Evolutionary conservation across 371 early-diverging fungal genomes (phyloP).

Genomic region (Mucor racemosus): DNA sequence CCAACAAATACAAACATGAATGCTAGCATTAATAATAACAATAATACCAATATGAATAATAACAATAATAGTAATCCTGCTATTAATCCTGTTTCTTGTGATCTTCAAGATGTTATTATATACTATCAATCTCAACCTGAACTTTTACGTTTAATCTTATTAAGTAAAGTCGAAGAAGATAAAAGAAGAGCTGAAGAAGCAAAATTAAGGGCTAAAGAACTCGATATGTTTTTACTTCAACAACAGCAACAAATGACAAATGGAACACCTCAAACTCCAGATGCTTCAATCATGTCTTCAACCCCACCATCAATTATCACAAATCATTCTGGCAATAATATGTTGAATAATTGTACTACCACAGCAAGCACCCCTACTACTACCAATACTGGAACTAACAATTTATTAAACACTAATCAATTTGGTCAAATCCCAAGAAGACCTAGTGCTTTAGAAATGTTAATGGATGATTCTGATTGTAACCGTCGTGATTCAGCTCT

Average conservation of each 20-base stretch:
- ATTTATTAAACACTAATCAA: constrained; percentile 12
- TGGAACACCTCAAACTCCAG: constrained; percentile 18
- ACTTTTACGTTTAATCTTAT: constrained; percentile 59
- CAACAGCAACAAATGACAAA: constrained; percentile 34
- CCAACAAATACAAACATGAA: neutral
- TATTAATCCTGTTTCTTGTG: constrained; percentile 33
- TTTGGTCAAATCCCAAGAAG: constrained; percentile 14
- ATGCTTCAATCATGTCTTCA: constrained; percentile 6
- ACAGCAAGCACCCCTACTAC: constrained; percentile 1
- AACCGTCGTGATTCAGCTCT: constrained; percentile 31
- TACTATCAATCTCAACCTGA: constrained; percentile 66
- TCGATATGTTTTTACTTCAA: constrained; percentile 44
- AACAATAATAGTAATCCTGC: constrained; percentile 10
- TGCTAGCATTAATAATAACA: neutral
- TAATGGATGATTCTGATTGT: constrained; percentile 24
- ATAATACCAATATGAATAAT: neutral
- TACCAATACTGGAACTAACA: neutral
- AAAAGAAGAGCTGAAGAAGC: constrained; percentile 60
- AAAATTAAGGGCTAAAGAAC: constrained; percentile 49
- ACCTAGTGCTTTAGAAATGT: constrained; percentile 24
- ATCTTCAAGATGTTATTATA: constrained; percentile 59
- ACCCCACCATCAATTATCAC: neutral
- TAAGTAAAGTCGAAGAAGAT: constrained; percentile 70
- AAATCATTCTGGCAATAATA: neutral
- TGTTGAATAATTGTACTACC: neutral